Conservation (phyloP, 768 basidiomycete species). For the Boletus coccyginus region DNA sequence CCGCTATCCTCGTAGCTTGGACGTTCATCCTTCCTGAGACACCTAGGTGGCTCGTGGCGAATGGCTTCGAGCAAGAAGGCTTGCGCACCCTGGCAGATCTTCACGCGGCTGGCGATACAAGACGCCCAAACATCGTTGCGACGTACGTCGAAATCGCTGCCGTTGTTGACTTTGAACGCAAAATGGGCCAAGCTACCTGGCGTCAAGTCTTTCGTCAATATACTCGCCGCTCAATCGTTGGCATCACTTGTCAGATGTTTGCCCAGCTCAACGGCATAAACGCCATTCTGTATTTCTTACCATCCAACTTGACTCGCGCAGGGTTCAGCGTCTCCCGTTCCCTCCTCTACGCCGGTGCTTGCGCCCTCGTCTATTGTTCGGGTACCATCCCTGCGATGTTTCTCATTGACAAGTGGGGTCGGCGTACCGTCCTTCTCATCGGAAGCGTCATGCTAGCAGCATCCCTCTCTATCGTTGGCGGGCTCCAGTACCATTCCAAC, state of each 20-base stretch:
- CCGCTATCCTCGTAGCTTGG: slow-evolving; percentile 43
- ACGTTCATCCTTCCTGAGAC: slow-evolving; percentile 51
- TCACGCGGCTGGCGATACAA: slow-evolving; percentile 47
- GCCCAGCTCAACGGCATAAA: slow-evolving; percentile 58
- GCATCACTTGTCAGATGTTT: slow-evolving; percentile 53
- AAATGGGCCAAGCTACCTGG: slow-evolving; percentile 44
- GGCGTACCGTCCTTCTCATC: slow-evolving; percentile 47
- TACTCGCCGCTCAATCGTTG: slow-evolving; percentile 47
- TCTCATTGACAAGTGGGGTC: slow-evolving; percentile 51
- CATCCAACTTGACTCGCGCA: slow-evolving; percentile 48
- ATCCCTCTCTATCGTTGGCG: slow-evolving; percentile 50
- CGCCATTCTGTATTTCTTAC: slow-evolving; percentile 56
- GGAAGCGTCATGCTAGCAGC: slow-evolving; percentile 43
- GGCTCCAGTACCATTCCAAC: slow-evolving; percentile 45
- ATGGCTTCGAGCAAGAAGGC: slow-evolving; percentile 50
- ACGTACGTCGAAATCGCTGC: slow-evolving; percentile 44
- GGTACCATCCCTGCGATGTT: slow-evolving; percentile 54
- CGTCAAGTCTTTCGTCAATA: slow-evolving; percentile 50
- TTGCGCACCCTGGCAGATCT: slow-evolving; percentile 54
- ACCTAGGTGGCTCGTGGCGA: slow-evolving; percentile 54
- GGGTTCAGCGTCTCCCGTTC: slow-evolving; percentile 45
- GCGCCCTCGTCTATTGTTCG: slow-evolving; percentile 46
- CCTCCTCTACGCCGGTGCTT: slow-evolving; percentile 45
- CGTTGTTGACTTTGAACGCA: slow-evolving; percentile 38
- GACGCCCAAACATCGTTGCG: slow-evolving; percentile 40